Percentiles rank a stretch among this genome's conserved stretches.
phyloP scores from a whole-genome alignment of 2,329 filamentous ascomycete species.

The Botryotinia calthae region DNA sequence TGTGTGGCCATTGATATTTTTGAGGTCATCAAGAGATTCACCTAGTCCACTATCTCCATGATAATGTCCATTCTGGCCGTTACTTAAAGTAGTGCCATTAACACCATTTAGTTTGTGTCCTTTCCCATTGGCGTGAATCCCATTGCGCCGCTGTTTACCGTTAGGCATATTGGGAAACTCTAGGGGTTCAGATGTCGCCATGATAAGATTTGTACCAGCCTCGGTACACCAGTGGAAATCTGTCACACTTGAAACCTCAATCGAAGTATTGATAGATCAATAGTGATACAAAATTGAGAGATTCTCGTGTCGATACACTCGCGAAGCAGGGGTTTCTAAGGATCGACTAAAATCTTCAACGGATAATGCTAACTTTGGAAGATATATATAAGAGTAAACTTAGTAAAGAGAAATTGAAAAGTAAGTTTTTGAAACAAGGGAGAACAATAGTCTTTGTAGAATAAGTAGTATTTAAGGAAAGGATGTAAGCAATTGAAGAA shows the following conservation, averaged over 20 bases:
- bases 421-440: neutral
- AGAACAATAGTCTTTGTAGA: conserved; percentile 6
- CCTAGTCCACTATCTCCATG: conserved; percentile 9
- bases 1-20: neutral
- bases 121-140: neutral
- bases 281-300: neutral
- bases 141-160: conserved; percentile 3
- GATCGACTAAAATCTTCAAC: conserved; percentile 2
- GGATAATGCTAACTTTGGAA: neutral
- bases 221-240: conserved; percentile 4
- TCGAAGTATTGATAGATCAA: neutral
- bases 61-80: neutral
- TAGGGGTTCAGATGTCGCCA: conserved; percentile 12
- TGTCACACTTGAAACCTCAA: neutral
- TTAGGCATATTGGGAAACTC: neutral
- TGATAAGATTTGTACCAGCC: conserved; percentile 1
- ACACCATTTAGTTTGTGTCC: neutral
- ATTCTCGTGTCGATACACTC: neutral
- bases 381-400: neutral
- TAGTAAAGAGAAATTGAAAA: neutral
- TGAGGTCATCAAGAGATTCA: neutral
- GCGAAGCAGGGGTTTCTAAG: neutral
- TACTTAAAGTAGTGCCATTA: neutral
- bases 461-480: conserved; percentile 4
- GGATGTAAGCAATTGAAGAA: conserved; percentile 3